Evolutionary conservation across 179 eudicot genomes (phyloP), one percentile per base, ranked within the genome.

Genomic region (Monotropa hypopitys): DNA sequence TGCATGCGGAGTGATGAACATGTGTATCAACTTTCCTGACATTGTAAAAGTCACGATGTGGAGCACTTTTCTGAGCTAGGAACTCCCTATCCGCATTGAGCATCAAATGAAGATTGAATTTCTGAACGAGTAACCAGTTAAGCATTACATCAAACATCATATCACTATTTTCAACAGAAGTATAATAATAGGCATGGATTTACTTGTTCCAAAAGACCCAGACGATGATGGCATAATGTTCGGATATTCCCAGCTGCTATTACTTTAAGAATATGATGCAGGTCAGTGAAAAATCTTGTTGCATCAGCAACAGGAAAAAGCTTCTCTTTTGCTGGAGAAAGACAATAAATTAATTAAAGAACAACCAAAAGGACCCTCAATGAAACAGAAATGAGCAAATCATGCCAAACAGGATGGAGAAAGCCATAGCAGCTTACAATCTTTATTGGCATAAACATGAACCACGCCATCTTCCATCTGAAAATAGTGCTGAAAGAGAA

Each of bases 21-120:
- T 96, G 99, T 1, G 99, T 96, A 67, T 96, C 99, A 78, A 96
- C 99, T 88, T 96, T 96, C 84, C 99, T 85, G 65, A 96, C 99
- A 88, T 96, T 96, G 75, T 96, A 96, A 68, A 96, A 96, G 79
- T 96, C 99, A 77, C 99, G 91, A 88, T 96, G 99, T 61, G 99
- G 99, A 51, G 98, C 99, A 87, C 98, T 96, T 86, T 96, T 96
- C 81, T 96, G 99, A 61, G 99, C 99, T 66, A 96, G 89, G 82
- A 96, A 96, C 80, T 96, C 99, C 74, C 92, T 87, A 82, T 96
- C 99, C 91, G 97, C 94, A 80, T 96, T 96, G 75, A 96, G 96
- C 99, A 96, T 96, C 90, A 96, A 87, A 84, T 96, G 99, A 75
- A 96, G 99, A 83, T 91, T 96, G 89, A 96, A 96, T 93, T 96